Base-by-base conservation (phyloP, 106 monocot genomes). In the Triglochin maritima region DNA sequence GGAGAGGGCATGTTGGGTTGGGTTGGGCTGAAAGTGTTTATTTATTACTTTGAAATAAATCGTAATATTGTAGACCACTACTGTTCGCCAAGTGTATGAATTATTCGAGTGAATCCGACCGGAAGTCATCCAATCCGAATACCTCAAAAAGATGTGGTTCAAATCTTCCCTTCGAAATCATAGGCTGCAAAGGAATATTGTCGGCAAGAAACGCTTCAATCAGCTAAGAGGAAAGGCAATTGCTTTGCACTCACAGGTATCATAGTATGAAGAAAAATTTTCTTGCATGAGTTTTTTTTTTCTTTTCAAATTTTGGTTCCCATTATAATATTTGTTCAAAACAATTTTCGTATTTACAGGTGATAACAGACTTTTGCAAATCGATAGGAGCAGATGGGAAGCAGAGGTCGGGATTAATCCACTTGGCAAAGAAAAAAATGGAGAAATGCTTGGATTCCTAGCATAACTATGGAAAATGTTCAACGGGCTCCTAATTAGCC, bases 401-500 rank as follows among this genome's bases (percentile, higher is more conserved):
- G 69, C 85, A 85, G 59, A 83, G 85, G 54, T 90, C 90, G 56
- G 90, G 87, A 3, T 61, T 95, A 74, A 95, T 95, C 56, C 78
- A 90, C 7, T 64, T 95, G 64, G 90, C 94, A 12, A 95, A 95
- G 83, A 95, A 95, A 70, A 95, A 95, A n/a, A n/a, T 49, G 90
- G 90, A 46, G 94, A 95, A 58, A 83, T 72, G 71, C 85, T 95
- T 53, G 94, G 94, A 44, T 95, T 95, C 71, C 80, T 95, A n/a
- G 94, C 94, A 48, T 94, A 79, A 88, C 17, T 51, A 9, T 51
- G 51, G 51, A 9, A 51, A n/a, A n/a, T n/a, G n/a, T n/a, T n/a
- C n/a, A n/a, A n/a, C n/a, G n/a, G n/a, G n/a, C n/a, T n/a, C n/a
- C n/a, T n/a, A n/a, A n/a, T n/a, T n/a, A n/a, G n/a, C n/a, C n/a